Evolutionary conservation across 164 flowering plant genomes (phyloP).

Genomic region (Taxillus chinensis): DNA sequence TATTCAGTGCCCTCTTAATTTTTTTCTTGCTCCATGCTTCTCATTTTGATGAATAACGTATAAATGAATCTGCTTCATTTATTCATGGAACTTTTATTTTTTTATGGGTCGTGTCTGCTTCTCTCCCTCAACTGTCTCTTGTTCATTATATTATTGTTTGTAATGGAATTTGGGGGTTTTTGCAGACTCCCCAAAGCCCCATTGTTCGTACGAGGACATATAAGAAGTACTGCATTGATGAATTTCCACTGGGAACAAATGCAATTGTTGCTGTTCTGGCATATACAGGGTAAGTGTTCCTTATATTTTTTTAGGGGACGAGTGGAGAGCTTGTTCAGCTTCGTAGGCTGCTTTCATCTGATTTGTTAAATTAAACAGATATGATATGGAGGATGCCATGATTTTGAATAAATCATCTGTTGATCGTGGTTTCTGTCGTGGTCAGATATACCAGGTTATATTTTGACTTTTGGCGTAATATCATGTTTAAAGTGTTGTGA

Average conservation of each 20-base stretch:
- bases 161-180: slow-evolving; percentile 3
- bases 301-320: background rate
- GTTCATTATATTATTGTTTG: background rate
- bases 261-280: slow-evolving; percentile 96
- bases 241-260: slow-evolving; percentile 86
- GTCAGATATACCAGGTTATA: slow-evolving; percentile 76
- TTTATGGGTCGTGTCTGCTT: too few species aligned
- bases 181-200: slow-evolving; percentile 93
- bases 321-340: background rate
- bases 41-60: too few species aligned
- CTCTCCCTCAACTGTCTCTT: too few species aligned
- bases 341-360: background rate
- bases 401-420: slow-evolving; percentile 93
- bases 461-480: too few species aligned
- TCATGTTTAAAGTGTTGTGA: too few species aligned
- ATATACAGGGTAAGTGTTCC: slow-evolving; percentile 68
- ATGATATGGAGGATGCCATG: slow-evolving; percentile 99
- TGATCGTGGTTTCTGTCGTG: slow-evolving; percentile 86
- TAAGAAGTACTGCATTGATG: slow-evolving; percentile 58
- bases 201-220: slow-evolving; percentile 88
- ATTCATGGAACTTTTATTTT: too few species aligned
- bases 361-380: slow-evolving; percentile 32
- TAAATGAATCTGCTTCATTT: too few species aligned
- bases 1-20: too few species aligned
- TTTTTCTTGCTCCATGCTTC: too few species aligned